Percentiles rank a stretch among this genome's conserved stretches.
Evolutionary conservation across 2,329 filamentous ascomycete genomes (phyloP).

Genomic region (Cercospora canescens): DNA sequence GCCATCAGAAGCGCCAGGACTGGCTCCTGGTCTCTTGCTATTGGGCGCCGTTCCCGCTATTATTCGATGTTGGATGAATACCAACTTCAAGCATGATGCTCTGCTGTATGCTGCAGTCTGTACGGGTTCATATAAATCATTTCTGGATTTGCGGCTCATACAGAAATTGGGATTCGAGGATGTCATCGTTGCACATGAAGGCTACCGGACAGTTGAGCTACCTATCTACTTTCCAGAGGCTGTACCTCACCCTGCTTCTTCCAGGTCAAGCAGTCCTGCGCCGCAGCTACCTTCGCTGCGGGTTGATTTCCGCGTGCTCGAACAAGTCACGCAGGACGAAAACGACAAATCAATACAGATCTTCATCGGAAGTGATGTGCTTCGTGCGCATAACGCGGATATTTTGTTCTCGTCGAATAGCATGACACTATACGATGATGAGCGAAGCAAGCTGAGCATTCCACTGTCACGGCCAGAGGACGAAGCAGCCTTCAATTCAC

Average conservation of each 20-base stretch:
- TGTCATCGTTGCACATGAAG: slow-evolving; percentile 45
- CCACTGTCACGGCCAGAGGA: slow-evolving; percentile 92
- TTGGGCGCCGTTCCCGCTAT: slow-evolving; percentile 90
- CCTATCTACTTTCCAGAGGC: slow-evolving; percentile 90
- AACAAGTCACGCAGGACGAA: slow-evolving; percentile 48
- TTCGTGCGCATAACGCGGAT: slow-evolving; percentile 85
- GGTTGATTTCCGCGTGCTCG: slow-evolving; percentile 74
- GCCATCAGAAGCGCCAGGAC: slow-evolving; percentile 68
- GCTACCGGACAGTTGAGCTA: slow-evolving; percentile 68
- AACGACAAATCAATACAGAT: slow-evolving; percentile 71
- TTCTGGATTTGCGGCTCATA: slow-evolving; percentile 73
- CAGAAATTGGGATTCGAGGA: slow-evolving; percentile 71
- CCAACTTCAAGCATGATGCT: slow-evolving; percentile 84
- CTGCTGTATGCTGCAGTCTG: slow-evolving; percentile 90
- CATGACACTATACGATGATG: slow-evolving; percentile 82
- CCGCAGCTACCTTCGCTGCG: slow-evolving; percentile 81
- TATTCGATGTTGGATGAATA: slow-evolving; percentile 91
- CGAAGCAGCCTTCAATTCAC: slow-evolving; percentile 74
- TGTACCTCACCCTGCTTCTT: slow-evolving; percentile 73
- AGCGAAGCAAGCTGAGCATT: slow-evolving; percentile 82
- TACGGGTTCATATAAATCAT: slow-evolving; percentile 85
- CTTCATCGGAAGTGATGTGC: slow-evolving; percentile 84
- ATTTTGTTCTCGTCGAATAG: slow-evolving; percentile 89
- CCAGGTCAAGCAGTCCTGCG: slow-evolving; percentile 69
- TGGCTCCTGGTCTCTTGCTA: slow-evolving; percentile 81